These are phyloP conservation scores for Tetrahymena thermophila DNA, from an alignment of 73 alveolate genomes.

Conservation along the genomic window DNA sequence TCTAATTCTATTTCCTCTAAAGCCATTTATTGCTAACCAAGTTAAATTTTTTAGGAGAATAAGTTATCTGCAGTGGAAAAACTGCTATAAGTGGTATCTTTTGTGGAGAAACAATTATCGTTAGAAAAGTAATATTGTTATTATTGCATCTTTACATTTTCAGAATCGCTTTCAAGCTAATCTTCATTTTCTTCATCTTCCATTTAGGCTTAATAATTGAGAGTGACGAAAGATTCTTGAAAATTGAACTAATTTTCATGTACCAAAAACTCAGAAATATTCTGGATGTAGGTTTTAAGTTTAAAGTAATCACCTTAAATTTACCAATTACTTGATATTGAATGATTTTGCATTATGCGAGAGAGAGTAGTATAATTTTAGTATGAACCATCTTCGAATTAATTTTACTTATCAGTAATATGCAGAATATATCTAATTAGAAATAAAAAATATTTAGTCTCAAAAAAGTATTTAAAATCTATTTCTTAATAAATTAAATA, in stretches of 20 bases:
- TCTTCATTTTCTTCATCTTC: neutral
- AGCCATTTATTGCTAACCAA: neutral
- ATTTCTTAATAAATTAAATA: neutral
- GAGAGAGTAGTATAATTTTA: neutral
- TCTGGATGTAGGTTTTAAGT: neutral
- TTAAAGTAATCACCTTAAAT: neutral
- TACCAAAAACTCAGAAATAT: neutral
- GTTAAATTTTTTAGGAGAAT: neutral
- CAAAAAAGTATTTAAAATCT: neutral
- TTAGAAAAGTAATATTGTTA: no score
- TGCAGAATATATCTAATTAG: neutral
- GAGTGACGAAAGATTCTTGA: neutral
- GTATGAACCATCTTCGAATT: neutral
- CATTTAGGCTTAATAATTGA: neutral
- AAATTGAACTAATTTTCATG: neutral
- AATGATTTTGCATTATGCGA: neutral
- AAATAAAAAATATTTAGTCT: neutral
- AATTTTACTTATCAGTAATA: neutral
- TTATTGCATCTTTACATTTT: no score
- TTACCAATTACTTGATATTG: neutral
- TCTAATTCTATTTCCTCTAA: neutral
- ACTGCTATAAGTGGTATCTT: neutral
- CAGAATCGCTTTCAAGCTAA: neutral
- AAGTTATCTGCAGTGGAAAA: neutral
- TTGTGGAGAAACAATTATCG: neutral